Base-by-base conservation (phyloP, 73 alveolate genomes). In the Tetrahymena borealis region DNA sequence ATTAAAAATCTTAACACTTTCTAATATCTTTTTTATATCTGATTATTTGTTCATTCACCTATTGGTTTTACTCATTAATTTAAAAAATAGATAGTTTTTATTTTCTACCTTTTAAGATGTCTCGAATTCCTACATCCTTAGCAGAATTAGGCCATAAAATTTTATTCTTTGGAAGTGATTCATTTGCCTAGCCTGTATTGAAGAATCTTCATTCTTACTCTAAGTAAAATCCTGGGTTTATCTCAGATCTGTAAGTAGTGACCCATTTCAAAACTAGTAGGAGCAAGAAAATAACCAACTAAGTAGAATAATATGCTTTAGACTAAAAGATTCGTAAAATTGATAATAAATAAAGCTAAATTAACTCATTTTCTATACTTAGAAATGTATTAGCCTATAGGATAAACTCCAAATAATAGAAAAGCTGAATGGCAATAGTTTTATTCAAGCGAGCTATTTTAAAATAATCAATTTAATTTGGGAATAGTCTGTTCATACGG, bases 401-500 rank as follows among this genome's bases (percentile, higher is more conserved):
- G 85, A 3, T n/a, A 60, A 20, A 60, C 85, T 6, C 85, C 85
- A 24, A 20, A 60, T 60, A 60, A 60, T 35, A 60, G 85, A 60
- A 60, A 60, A 60, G 85, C 85, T 18, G 85, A 60, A 28, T 60
- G 85, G 85, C 9, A 60, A n/a, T 18, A 60, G 28, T 60, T 60
- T 35, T 60, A 24, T 2, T n/a, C n/a, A 38, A 38, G 39, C 12
- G 78, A 24, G 13, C 33, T 93, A 28, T 32, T 85, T 20, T 18
- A 41, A 20, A 35, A 93, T 40, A 40, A 79, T 13, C 4, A 32
- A 38, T 90, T 42, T 31, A 92, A 93, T 39, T 38, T 85, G 28
- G 93, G 93, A 31, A 39, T 93, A 16, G 93, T 93, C 13, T 93
- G 95, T 85, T 79, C 90, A 79, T 93, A 93, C 79, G 91, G 91